These are phyloP conservation scores for Parascedosporium putredinis DNA, from an alignment of 2,329 filamentous ascomycete species.

Conservation along the genomic window DNA sequence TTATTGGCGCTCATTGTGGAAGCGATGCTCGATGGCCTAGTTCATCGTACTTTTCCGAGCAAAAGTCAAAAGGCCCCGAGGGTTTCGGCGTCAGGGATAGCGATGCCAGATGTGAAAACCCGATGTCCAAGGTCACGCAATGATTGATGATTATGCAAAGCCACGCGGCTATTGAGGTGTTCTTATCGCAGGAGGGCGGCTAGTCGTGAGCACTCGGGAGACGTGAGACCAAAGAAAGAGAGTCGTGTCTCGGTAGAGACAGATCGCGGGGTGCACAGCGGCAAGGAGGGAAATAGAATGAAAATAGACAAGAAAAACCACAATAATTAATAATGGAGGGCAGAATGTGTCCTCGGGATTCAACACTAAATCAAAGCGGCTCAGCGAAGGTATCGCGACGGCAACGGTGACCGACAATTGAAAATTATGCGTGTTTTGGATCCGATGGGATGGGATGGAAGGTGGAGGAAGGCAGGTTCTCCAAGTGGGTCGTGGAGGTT, in stretches of 20 bases:
- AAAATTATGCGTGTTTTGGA: neutral
- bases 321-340: neutral
- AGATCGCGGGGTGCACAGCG: neutral
- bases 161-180: too few relatives aligned
- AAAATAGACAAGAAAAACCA: neutral
- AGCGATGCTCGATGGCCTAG: slow-evolving; percentile 18
- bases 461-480: neutral
- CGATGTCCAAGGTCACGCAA: too few relatives aligned
- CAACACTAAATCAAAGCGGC: too few relatives aligned
- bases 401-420: neutral
- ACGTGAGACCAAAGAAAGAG: too few relatives aligned
- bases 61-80: neutral
- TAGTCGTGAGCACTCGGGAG: too few relatives aligned
- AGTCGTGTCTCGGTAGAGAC: neutral
- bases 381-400: neutral
- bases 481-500: neutral
- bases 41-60: slow-evolving; percentile 1
- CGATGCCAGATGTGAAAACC: too few relatives aligned
- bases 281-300: too few relatives aligned
- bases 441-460: neutral
- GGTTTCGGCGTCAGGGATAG: neutral
- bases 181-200: too few relatives aligned
- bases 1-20: slow-evolving; percentile 81
- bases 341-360: too few relatives aligned
- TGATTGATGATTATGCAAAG: too few relatives aligned